Evolutionary conservation across 352 stramenopile species (phyloP), one percentile per base, ranked within the genome.

Genomic region (Pythium rhizo-oryzae): DNA sequence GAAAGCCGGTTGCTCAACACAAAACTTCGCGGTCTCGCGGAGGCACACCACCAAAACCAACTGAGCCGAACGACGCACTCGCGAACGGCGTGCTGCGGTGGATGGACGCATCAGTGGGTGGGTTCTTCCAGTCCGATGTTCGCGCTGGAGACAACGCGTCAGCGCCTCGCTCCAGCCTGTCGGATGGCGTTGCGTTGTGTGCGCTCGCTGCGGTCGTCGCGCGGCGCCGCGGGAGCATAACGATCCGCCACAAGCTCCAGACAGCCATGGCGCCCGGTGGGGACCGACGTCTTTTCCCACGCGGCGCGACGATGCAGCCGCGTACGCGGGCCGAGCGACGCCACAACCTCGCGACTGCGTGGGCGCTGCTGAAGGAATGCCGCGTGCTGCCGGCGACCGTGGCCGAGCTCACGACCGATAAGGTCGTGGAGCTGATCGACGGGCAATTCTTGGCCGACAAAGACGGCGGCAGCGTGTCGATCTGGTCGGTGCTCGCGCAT

Each of bases 191-290:
- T 18, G 16, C 49, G 21, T 37, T 71, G 9, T 65, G 64, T 43
- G 43, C 21, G 16, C 58, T 70, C n/a, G 57, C 56, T 0, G 63
- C 57, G 9, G 47, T 51, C 8, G 35, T 70, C 12, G 54, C 39
- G 19, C 54, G 46, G 1, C 44, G 63, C 1, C 63, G 63, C 15
- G 63, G 63, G 9, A 64, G 63, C 49, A 35, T 64, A n/a, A 39
- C 46, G 1, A 35, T 64, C 11, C 63, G 55, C 12, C 55, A 70
- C 63, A 70, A 70, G 28, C 23, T 64, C 11, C 54, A 64, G 18
- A 59, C 43, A 16, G 13, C 49, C 18, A 54, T 23, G 3, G 30
- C 43, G 19, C 25, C 37, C 37, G 11, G 37, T 43, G 15, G 37
- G 11, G 15, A 1, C 8, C 9, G 11, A 12, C 33, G 57, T 19